These are phyloP conservation scores for Euptelea pleiosperma DNA, from an alignment of 164 flowering plant species.

Conservation along the genomic window DNA sequence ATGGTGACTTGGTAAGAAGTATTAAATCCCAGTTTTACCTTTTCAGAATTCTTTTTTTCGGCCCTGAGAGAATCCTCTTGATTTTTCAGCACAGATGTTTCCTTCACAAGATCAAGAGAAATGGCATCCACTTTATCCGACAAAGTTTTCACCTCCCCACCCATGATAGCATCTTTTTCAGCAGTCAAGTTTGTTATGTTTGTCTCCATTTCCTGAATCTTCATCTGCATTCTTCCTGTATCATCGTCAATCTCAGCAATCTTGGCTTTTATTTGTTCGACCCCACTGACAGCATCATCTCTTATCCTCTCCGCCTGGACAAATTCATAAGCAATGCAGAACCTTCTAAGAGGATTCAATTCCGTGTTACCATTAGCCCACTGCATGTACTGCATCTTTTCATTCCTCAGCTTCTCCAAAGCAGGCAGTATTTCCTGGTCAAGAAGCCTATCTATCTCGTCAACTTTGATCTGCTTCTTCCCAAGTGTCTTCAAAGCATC, in stretches of 20 bases:
- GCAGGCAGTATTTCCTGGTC: conserved; percentile 96
- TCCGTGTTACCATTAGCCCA: conserved; percentile 99
- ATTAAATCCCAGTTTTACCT: conserved; percentile 63
- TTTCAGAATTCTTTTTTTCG: conserved; percentile 63
- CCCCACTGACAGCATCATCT: conserved; percentile 59
- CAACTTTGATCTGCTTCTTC: conserved; percentile 96
- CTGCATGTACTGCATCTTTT: conserved; percentile 89
- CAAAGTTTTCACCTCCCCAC: conserved; percentile 71
- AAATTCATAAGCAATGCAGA: conserved; percentile 90
- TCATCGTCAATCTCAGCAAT: conserved; percentile 54
- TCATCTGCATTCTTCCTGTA: conserved; percentile 28
- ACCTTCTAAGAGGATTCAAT: conserved; percentile 79
- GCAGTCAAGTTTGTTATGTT: conserved; percentile 50
- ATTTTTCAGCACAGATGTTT: conserved; percentile 63
- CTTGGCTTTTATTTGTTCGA: conserved; percentile 56
- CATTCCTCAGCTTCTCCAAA: conserved; percentile 87
- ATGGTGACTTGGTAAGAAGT: too few species aligned
- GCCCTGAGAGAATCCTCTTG: conserved; percentile 66
- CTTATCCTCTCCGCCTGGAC: conserved; percentile 76
- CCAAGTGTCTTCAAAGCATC: conserved; percentile 93
- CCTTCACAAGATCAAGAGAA: conserved; percentile 70
- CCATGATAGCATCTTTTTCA: conserved; percentile 86
- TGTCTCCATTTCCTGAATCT: conserved; percentile 69
- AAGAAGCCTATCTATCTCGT: conserved; percentile 94
- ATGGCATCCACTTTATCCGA: conserved; percentile 77